Conservation (phyloP, 2,329 filamentous ascomycete species). For the Ceratocystis diversiconidia region DNA sequence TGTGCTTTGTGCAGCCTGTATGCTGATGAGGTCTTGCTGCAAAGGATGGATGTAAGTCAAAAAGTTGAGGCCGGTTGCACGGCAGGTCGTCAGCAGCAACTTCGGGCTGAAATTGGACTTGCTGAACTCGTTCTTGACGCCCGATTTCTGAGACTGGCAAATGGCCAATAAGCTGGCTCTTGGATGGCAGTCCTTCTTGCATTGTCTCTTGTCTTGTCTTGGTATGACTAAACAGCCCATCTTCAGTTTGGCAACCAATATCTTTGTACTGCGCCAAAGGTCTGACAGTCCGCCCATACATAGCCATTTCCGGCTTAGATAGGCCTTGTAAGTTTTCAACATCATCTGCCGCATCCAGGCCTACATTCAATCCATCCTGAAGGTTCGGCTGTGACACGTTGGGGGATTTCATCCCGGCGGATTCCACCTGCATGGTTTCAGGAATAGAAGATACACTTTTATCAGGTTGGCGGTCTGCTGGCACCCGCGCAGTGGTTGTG, state of each 20-base stretch:
- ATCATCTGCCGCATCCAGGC: not conserved
- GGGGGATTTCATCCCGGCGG: not conserved
- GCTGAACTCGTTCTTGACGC: not conserved
- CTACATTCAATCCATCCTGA: not conserved
- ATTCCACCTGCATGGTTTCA: not conserved
- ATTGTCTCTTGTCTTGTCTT: not conserved
- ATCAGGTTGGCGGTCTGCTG: not conserved
- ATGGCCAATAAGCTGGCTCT: not conserved
- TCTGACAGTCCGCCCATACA: not conserved
- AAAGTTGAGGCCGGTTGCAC: not conserved
- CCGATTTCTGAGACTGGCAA: not conserved
- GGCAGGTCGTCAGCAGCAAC: not conserved
- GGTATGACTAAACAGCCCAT: not conserved
- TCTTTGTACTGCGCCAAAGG: conserved; percentile 11
- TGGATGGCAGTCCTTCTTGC: not conserved
- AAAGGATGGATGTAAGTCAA: not conserved
- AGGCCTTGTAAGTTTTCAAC: not conserved
- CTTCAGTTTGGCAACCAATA: conserved; percentile 13
- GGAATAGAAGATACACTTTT: not conserved
- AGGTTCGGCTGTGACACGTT: not conserved
- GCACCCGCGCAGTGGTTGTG: not conserved
- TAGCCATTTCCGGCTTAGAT: not conserved
- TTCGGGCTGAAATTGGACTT: not conserved
- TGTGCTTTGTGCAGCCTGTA: not conserved
- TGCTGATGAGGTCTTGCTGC: not conserved